A percentile compares a stretch with the other conserved stretches of the same genome.
Evolutionary conservation across 306 rosid genomes (phyloP).

Genomic region (Astragalus glycyphyllos): DNA sequence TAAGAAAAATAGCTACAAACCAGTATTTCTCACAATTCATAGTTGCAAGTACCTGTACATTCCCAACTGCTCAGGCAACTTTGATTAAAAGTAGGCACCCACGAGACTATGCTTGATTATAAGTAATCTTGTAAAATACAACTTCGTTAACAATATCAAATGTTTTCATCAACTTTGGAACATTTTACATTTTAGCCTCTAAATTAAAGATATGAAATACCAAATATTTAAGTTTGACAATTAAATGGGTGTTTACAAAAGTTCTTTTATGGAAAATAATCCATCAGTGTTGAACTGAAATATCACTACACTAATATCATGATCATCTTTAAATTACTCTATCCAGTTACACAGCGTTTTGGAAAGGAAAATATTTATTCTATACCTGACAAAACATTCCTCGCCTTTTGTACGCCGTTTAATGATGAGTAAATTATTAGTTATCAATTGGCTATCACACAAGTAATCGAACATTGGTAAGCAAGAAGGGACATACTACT

Average conservation of each 20-base stretch:
- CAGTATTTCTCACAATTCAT: constrained; percentile 9
- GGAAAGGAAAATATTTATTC: constrained; percentile 9
- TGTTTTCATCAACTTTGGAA: not conserved
- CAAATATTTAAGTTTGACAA: constrained; percentile 11
- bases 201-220: constrained; percentile 19
- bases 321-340: constrained; percentile 8
- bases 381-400: not conserved
- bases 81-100: not conserved
- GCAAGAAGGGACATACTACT: not conserved
- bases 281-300: not conserved
- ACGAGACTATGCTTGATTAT: not conserved
- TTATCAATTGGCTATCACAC: constrained; percentile 6
- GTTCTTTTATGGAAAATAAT: not conserved
- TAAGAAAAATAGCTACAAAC: constrained; percentile 9
- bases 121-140: not conserved
- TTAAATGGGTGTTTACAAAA: not conserved
- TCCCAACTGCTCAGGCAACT: constrained; percentile 7
- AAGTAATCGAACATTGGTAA: not conserved
- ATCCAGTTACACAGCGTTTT: constrained; percentile 8
- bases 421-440: constrained; percentile 6
- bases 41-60: constrained; percentile 16
- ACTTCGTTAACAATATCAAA: constrained; percentile 3
- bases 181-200: constrained; percentile 17
- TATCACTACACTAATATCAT: not conserved
- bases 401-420: not conserved